Conservation (phyloP, 1,284 basidiomycete genomes). For the Fistulinella staudtii region DNA sequence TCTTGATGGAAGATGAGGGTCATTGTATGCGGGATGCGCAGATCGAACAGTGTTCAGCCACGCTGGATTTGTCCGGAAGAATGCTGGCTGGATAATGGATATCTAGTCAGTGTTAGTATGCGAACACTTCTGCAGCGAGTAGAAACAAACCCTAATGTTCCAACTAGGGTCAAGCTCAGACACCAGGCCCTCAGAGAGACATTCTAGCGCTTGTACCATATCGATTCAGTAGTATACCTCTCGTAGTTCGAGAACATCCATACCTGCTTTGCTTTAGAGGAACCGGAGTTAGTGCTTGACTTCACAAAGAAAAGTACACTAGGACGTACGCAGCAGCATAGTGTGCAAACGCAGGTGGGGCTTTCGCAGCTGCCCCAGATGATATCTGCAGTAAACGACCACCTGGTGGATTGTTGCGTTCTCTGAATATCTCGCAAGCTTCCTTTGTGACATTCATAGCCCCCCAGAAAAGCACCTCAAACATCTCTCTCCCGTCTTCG, state of each 20-base stretch:
- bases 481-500: constrained; percentile 26
- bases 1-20: constrained; percentile 18
- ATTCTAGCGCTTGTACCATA: constrained; percentile 22
- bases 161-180: constrained; percentile 27
- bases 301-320: neutral
- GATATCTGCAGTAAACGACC: constrained; percentile 31
- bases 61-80: constrained; percentile 19
- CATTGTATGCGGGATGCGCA: constrained; percentile 22
- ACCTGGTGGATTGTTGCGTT: constrained; percentile 33
- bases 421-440: constrained; percentile 36
- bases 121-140: neutral
- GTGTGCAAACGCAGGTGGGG: constrained; percentile 18
- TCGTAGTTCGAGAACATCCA: neutral
- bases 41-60: constrained; percentile 8
- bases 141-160: constrained; percentile 25
- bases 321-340: constrained; percentile 30
- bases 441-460: constrained; percentile 32
- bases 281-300: constrained; percentile 1
- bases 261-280: constrained; percentile 25
- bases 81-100: constrained; percentile 28
- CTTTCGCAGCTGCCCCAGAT: constrained; percentile 13
- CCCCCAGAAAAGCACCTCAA: constrained; percentile 40
- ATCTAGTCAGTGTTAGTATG: constrained; percentile 12
- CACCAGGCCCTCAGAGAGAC: constrained; percentile 25
- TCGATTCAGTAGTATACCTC: constrained; percentile 9